A percentile compares a stretch with the other conserved stretches of the same genome.
Evolutionary conservation across 805 yeast species (phyloP).

Genomic region (Candida ortonii): DNA sequence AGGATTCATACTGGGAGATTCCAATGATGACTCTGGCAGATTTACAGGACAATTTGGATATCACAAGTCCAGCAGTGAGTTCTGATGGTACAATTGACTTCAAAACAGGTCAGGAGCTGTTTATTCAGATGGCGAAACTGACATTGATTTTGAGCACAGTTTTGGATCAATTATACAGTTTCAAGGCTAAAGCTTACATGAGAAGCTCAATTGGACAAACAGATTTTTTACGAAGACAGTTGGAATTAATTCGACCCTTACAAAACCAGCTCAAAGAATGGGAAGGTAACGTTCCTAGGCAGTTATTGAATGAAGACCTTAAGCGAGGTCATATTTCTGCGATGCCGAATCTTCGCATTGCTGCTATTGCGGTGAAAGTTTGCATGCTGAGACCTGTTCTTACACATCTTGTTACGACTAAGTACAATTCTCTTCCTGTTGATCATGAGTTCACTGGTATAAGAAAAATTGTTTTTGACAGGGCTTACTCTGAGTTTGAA

Average conservation of each 20-base stretch:
- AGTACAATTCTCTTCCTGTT: constrained; percentile 4
- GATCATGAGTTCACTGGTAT: constrained; percentile 11
- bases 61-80: constrained; percentile 33
- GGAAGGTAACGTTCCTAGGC: constrained; percentile 12
- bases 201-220: not conserved
- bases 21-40: constrained; percentile 39
- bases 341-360: constrained; percentile 15
- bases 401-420: constrained; percentile 8
- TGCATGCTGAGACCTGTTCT: constrained; percentile 17
- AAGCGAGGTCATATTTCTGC: constrained; percentile 18
- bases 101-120: constrained; percentile 12
- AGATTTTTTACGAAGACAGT: constrained; percentile 6
- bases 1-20: constrained; percentile 41
- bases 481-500: constrained; percentile 13
- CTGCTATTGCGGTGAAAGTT: constrained; percentile 10
- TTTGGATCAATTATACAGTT: constrained; percentile 10
- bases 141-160: constrained; percentile 13
- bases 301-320: constrained; percentile 12
- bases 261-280: constrained; percentile 14
- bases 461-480: constrained; percentile 9
- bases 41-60: constrained; percentile 45
- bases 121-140: constrained; percentile 15
- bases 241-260: constrained; percentile 12
- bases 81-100: constrained; percentile 16
- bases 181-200: not conserved